Conservation (phyloP, 768 basidiomycete genomes). For the Leccinum aurantiacum region DNA sequence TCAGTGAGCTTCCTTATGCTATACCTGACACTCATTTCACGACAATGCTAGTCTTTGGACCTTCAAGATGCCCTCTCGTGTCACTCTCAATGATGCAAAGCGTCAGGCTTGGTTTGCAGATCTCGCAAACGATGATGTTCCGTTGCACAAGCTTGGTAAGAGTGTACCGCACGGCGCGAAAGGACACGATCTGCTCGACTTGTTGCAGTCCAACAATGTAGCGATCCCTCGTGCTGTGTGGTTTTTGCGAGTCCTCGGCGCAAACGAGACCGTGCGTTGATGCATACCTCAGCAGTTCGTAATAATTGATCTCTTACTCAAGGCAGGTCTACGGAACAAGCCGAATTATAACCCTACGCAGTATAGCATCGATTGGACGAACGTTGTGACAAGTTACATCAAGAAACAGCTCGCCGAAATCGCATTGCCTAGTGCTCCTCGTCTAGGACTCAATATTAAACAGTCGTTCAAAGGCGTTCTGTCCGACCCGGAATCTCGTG, state of each 20-base stretch:
- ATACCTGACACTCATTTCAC: neutral
- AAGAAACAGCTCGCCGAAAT: conserved; percentile 83
- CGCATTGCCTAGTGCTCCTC: conserved; percentile 73
- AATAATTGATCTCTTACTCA: conserved; percentile 2
- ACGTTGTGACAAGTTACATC: conserved; percentile 74
- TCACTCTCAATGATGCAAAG: conserved; percentile 77
- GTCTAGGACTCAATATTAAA: conserved; percentile 76
- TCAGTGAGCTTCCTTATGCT: conserved; percentile 36
- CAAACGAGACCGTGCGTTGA: conserved; percentile 70
- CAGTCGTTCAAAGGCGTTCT: conserved; percentile 82
- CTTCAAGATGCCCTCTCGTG: conserved; percentile 80
- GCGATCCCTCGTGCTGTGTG: conserved; percentile 82
- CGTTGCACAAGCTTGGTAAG: conserved; percentile 78
- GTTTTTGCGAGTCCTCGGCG: conserved; percentile 85
- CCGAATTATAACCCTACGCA: conserved; percentile 79
- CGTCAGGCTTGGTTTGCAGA: conserved; percentile 83
- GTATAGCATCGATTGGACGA: conserved; percentile 86
- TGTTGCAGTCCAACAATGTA: conserved; percentile 73
- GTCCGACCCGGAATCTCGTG: conserved; percentile 65
- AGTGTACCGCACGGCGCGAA: conserved; percentile 86
- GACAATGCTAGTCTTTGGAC: conserved; percentile 45
- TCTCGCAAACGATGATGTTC: conserved; percentile 77
- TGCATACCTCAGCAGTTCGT: neutral
- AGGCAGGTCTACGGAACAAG: conserved; percentile 77
- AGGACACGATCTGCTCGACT: conserved; percentile 79